phyloP scores from a whole-genome alignment of 1,139 yeast genomes.

The Pichia sp. region DNA sequence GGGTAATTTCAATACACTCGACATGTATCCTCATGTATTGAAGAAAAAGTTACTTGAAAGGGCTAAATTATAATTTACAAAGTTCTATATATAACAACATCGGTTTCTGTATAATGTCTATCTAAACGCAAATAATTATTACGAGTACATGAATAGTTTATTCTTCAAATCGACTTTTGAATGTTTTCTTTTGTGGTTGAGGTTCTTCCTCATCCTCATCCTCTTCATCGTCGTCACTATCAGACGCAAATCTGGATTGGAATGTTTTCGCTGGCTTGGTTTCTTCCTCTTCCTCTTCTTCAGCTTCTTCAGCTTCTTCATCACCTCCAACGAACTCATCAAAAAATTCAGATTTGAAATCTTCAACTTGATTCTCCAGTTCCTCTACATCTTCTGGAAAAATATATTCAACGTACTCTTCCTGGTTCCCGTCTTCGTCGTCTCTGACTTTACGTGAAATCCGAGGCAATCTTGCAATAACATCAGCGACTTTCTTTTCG shows the following conservation, averaged over 20 bases:
- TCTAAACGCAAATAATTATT: neutral
- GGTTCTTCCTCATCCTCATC: neutral
- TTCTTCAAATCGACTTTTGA: constrained; percentile 9
- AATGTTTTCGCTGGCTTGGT: constrained; percentile 11
- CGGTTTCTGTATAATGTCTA: neutral
- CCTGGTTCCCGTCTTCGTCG: constrained; percentile 43
- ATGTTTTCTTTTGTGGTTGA: neutral
- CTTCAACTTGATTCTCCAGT: constrained; percentile 20
- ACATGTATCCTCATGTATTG: constrained; percentile 40
- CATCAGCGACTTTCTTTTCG: constrained; percentile 35
- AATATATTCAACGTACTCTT: constrained; percentile 60
- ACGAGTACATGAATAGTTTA: neutral
- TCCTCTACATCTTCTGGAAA: constrained; percentile 61
- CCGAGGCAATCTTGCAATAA: constrained; percentile 55
- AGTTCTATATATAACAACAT: neutral
- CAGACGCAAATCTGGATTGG: constrained; percentile 30
- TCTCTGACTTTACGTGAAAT: constrained; percentile 47
- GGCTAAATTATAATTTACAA: constrained; percentile 25
- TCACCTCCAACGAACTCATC: constrained; percentile 54
- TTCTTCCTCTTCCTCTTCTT: constrained; percentile 40
- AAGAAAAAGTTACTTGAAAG: constrained; percentile 25
- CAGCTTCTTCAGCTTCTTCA: constrained; percentile 5
- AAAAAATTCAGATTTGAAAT: constrained; percentile 32
- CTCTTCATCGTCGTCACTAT: constrained; percentile 10
- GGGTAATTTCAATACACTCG: constrained; percentile 44